A percentile compares a stretch with the other conserved stretches of the same genome.
Conservation (phyloP, 2,329 filamentous ascomycete species). For the Metarhizium album region DNA sequence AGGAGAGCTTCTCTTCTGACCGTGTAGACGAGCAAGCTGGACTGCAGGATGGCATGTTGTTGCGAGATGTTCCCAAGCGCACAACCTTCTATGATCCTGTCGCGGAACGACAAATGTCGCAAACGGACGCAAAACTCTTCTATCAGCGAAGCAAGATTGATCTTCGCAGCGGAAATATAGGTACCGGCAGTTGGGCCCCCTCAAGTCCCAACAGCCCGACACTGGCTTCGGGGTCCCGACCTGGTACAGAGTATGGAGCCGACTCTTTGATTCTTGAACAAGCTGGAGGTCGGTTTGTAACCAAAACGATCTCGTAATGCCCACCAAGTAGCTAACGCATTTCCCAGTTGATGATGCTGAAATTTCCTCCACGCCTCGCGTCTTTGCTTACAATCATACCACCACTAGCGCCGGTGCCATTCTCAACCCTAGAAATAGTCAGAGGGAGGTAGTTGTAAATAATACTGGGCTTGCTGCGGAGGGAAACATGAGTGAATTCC, state of each 20-base stretch:
- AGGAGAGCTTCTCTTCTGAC: background rate
- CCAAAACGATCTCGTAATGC: background rate
- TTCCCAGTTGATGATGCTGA: conserved; percentile 9
- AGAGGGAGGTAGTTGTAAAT: background rate
- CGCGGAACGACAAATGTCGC: conserved; percentile 87
- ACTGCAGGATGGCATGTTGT: conserved; percentile 46
- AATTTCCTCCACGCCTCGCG: background rate
- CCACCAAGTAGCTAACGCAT: conserved; percentile 1
- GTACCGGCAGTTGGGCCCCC: conserved; percentile 27
- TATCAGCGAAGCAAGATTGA: conserved; percentile 80
- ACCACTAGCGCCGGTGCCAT: background rate
- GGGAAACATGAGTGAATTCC: conserved; percentile 38
- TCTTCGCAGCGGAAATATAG: conserved; percentile 18
- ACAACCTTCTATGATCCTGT: conserved; percentile 91
- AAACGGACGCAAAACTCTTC: conserved; percentile 89
- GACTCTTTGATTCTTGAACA: conserved; percentile 23
- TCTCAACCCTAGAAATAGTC: conserved; percentile 29
- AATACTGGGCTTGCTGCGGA: conserved; percentile 28
- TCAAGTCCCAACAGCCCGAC: conserved; percentile 37
- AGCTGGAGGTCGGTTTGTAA: conserved; percentile 13
- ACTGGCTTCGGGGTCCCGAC: conserved; percentile 24
- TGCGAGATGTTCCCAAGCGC: conserved; percentile 50
- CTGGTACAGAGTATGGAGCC: conserved; percentile 25
- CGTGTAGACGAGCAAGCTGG: conserved; percentile 18
- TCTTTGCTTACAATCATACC: background rate